A percentile compares a stretch with the other conserved stretches of the same genome.
phyloP scores from a whole-genome alignment of 2,329 filamentous ascomycete genomes.

The Ceratocystis cubensis region DNA sequence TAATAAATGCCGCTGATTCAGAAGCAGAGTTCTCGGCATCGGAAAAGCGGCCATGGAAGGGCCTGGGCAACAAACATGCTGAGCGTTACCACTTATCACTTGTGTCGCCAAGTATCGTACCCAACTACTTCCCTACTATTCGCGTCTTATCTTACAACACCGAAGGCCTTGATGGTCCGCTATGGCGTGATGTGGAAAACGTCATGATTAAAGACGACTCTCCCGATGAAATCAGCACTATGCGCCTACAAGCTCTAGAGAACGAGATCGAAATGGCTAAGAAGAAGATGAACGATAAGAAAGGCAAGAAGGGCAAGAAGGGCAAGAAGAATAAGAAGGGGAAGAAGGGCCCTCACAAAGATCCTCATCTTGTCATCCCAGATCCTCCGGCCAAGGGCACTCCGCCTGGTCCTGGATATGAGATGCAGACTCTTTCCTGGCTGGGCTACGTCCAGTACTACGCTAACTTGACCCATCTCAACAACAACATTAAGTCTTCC shows the following conservation, averaged over 20 bases:
- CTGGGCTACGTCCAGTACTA: constrained; percentile 81
- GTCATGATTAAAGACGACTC: not conserved
- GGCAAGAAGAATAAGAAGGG: constrained; percentile 31
- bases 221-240: constrained; percentile 27
- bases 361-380: constrained; percentile 54
- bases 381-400: constrained; percentile 57
- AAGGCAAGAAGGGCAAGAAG: constrained; percentile 27
- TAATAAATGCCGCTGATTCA: constrained; percentile 21
- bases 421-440: constrained; percentile 66
- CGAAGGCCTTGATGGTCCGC: constrained; percentile 56
- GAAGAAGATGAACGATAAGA: constrained; percentile 27
- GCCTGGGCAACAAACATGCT: constrained; percentile 66
- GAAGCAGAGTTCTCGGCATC: constrained; percentile 25
- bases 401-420: constrained; percentile 80
- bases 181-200: constrained; percentile 15
- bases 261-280: constrained; percentile 24
- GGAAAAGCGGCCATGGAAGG: constrained; percentile 42
- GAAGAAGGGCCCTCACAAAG: constrained; percentile 40
- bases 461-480: constrained; percentile 83
- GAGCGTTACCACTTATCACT: constrained; percentile 75
- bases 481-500: constrained; percentile 47
- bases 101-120: constrained; percentile 77
- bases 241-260: constrained; percentile 17
- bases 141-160: constrained; percentile 94
- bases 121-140: constrained; percentile 81